These are phyloP conservation scores for Flaveria floridana DNA, from an alignment of 140 eudicot genomes.

Conservation along the genomic window DNA sequence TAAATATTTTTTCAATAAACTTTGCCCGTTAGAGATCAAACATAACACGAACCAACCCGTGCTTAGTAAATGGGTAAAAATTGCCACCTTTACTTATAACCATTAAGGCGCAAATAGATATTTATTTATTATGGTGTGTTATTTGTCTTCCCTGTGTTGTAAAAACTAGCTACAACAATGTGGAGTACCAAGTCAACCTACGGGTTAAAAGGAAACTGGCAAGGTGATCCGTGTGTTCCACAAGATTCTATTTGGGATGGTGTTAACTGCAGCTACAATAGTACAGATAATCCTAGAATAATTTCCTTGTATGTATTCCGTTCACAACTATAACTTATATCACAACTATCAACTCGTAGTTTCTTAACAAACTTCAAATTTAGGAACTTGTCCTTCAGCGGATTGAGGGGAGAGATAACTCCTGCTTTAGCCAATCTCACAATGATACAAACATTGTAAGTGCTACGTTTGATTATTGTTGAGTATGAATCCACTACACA, in stretches of 20 bases:
- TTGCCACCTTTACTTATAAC: not conserved
- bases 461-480: not conserved
- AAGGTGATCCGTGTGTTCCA: conserved; percentile 66
- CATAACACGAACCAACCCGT: not conserved
- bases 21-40: not conserved
- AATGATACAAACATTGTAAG: conserved; percentile 36
- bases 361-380: conserved; percentile 3
- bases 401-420: conserved; percentile 32
- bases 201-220: conserved; percentile 46
- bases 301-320: conserved; percentile 41
- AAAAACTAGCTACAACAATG: conserved; percentile 32
- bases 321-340: not conserved
- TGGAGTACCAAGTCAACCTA: conserved; percentile 38
- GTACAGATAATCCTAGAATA: conserved; percentile 35
- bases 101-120: not conserved
- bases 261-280: conserved; percentile 38
- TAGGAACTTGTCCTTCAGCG: conserved; percentile 51
- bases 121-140: not conserved
- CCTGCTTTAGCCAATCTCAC: conserved; percentile 36
- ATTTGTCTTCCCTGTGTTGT: conserved; percentile 12
- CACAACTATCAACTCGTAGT: not conserved
- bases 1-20: no score
- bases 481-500: no score
- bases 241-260: conserved; percentile 42
- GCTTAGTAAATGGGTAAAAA: not conserved